Evolutionary conservation across 2,329 filamentous ascomycete genomes (phyloP).

Genomic region (Xylaria sp.): DNA sequence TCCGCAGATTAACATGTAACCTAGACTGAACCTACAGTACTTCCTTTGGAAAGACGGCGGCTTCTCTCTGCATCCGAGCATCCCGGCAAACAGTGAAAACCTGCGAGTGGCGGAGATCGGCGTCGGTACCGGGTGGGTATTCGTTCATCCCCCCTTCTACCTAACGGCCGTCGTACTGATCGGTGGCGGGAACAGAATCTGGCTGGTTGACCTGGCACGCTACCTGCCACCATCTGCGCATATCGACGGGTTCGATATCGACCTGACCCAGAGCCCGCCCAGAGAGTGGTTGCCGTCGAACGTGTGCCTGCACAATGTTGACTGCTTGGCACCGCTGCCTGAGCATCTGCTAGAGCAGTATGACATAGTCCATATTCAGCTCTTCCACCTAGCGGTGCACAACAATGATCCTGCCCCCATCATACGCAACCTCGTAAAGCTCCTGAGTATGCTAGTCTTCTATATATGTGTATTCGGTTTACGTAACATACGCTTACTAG

Average conservation of each 20-base stretch:
- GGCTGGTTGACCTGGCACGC: constrained; percentile 13
- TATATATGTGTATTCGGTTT: background rate
- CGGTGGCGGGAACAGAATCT: constrained; percentile 1
- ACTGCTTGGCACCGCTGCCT: constrained; percentile 6
- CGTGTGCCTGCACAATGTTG: constrained; percentile 5
- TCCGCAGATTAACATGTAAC: background rate
- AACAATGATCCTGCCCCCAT: constrained; percentile 14
- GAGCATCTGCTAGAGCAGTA: constrained; percentile 7
- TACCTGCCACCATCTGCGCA: constrained; percentile 11
- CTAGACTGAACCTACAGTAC: constrained; percentile 11
- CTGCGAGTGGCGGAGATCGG: constrained; percentile 10
- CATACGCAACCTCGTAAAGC: constrained; percentile 6
- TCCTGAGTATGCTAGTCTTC: constrained; percentile 5
- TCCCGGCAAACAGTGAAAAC: constrained; percentile 3
- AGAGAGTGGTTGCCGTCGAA: constrained; percentile 10
- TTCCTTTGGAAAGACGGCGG: constrained; percentile 14
- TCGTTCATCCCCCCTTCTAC: background rate
- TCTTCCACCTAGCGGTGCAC: constrained; percentile 13
- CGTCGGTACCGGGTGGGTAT: constrained; percentile 11
- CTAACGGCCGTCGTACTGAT: background rate
- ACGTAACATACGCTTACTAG: background rate
- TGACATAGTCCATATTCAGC: constrained; percentile 15
- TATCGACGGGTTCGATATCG: constrained; percentile 13
- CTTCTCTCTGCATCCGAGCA: constrained; percentile 7
- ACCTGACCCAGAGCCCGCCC: constrained; percentile 9